Base-by-base conservation (phyloP, 23 red algal genomes). In the Porphyridium purpureum region DNA sequence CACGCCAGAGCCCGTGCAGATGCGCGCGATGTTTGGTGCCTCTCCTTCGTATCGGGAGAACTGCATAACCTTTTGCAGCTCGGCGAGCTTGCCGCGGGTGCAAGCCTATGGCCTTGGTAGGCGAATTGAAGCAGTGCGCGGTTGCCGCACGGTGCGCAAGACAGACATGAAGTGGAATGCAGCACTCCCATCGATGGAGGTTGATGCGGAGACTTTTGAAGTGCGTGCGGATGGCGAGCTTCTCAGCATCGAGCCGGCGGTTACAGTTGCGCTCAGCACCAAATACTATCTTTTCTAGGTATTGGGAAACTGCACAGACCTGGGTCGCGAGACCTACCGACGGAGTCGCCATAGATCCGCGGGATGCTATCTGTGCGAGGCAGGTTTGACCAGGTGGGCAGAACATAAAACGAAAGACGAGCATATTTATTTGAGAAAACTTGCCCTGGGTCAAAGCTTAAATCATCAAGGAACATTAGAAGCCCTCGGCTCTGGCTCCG, bases 271-370 rank as follows among this genome's bases (percentile, higher is more conserved):
- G 9, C 33, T 55, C 19, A 34, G 11, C 33, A 9, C 9, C 9
- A 55, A 40, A 34, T 55, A 55, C 15, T 55, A 11, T 34, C 51
- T 55, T 9, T 55, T 55, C 33, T 55, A 44, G 38, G 38, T 44
- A 11, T 44, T 17, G 11, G 38, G 11, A 44, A n/a, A n/a, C n/a
- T n/a, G n/a, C n/a, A n/a, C n/a, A n/a, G n/a, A n/a, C n/a, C n/a
- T n/a, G n/a, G n/a, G n/a, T n/a, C n/a, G n/a, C n/a, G n/a, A n/a
- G n/a, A n/a, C n/a, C n/a, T n/a, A n/a, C n/a, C n/a, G n/a, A n/a
- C n/a, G n/a, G n/a, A n/a, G n/a, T n/a, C n/a, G n/a, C n/a, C n/a
- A n/a, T n/a, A n/a, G n/a, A n/a, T n/a, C n/a, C n/a, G n/a, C n/a
- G n/a, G n/a, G n/a, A n/a, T n/a, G n/a, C n/a, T n/a, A n/a, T n/a